These are phyloP conservation scores for Penicillium antarcticum DNA, from an alignment of 495 filamentous ascomycete genomes.

Conservation along the genomic window DNA sequence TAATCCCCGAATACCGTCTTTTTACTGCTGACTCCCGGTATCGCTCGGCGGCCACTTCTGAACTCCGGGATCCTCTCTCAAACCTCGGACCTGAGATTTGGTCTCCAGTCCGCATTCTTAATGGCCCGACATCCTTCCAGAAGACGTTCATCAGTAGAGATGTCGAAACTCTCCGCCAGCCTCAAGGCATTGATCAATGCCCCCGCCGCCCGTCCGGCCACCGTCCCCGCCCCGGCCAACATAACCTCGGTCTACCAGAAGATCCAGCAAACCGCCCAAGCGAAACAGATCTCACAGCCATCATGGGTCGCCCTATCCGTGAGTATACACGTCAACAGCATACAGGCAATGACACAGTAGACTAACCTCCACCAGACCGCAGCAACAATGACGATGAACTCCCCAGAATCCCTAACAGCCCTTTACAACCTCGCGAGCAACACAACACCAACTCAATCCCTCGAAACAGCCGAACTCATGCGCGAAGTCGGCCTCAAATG, in stretches of 20 bases:
- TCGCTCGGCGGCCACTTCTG: slow-evolving; percentile 10
- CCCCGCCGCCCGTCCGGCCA: slow-evolving; percentile 61
- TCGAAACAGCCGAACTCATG: slow-evolving; percentile 69
- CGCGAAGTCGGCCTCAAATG: slow-evolving; percentile 78
- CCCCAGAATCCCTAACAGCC: slow-evolving; percentile 57
- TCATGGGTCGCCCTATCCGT: slow-evolving; percentile 68
- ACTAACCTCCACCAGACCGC: slow-evolving; percentile 47
- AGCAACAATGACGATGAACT: slow-evolving; percentile 74
- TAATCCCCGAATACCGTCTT: neutral
- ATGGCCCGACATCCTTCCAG: slow-evolving; percentile 1
- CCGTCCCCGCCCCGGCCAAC: slow-evolving; percentile 57
- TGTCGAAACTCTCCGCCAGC: slow-evolving; percentile 65
- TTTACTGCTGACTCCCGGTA: neutral
- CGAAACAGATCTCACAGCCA: slow-evolving; percentile 52
- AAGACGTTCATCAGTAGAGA: slow-evolving; percentile 18
- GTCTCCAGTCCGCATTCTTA: neutral
- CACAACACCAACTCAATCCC: slow-evolving; percentile 22
- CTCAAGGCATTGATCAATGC: slow-evolving; percentile 73
- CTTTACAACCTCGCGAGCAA: slow-evolving; percentile 52
- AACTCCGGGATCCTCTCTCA: neutral
- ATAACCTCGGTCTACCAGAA: slow-evolving; percentile 58
- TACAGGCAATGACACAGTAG: slow-evolving; percentile 3
- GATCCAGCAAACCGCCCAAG: slow-evolving; percentile 52
- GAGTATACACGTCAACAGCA: slow-evolving; percentile 10
- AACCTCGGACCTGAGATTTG: neutral